These are phyloP conservation scores for Amylocarpus encephaloides DNA, from an alignment of 2,329 filamentous ascomycete genomes.

Conservation along the genomic window DNA sequence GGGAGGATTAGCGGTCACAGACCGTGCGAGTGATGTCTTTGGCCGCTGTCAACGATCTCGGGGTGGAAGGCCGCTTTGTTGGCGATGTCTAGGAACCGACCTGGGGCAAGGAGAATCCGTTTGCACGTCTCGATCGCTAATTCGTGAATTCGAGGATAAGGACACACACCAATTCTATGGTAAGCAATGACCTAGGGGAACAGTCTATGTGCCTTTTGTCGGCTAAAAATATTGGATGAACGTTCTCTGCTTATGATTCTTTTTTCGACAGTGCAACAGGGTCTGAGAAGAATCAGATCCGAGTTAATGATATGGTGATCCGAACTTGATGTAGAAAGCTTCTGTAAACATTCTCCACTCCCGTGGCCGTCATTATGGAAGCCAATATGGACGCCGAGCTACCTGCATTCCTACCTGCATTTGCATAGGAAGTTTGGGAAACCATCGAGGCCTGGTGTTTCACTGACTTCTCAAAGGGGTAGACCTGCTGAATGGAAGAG, in stretches of 20 bases:
- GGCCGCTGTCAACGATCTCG: slow-evolving; percentile 32
- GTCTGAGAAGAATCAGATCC: slow-evolving; percentile 12
- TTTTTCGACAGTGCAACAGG: slow-evolving; percentile 5
- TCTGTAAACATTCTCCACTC: slow-evolving; percentile 28
- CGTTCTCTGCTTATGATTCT: slow-evolving; percentile 15
- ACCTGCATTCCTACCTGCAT: slow-evolving; percentile 24
- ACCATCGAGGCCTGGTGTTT: slow-evolving; percentile 29
- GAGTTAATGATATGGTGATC: slow-evolving; percentile 18
- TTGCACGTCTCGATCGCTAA: slow-evolving; percentile 45
- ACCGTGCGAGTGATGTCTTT: slow-evolving; percentile 21
- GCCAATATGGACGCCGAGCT: slow-evolving; percentile 23
- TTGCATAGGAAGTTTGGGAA: slow-evolving; percentile 21
- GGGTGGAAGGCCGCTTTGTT: slow-evolving; percentile 41
- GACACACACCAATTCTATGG: slow-evolving; percentile 31
- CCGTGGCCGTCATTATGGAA: slow-evolving; percentile 25
- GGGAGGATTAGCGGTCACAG: slow-evolving; percentile 23
- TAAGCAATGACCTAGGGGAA: slow-evolving; percentile 6
- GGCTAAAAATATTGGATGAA: slow-evolving; percentile 10
- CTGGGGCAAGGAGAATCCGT: slow-evolving; percentile 34
- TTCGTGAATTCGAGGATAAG: slow-evolving; percentile 37
- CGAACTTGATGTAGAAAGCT: slow-evolving; percentile 25
- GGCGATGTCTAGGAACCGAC: slow-evolving; percentile 42
- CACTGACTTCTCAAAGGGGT: slow-evolving; percentile 22
- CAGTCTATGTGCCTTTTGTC: slow-evolving; percentile 13
- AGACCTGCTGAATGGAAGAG: slow-evolving; percentile 22